These are phyloP conservation scores for Kandelia obovata DNA, from an alignment of 345 rosid genomes.

Conservation along the genomic window DNA sequence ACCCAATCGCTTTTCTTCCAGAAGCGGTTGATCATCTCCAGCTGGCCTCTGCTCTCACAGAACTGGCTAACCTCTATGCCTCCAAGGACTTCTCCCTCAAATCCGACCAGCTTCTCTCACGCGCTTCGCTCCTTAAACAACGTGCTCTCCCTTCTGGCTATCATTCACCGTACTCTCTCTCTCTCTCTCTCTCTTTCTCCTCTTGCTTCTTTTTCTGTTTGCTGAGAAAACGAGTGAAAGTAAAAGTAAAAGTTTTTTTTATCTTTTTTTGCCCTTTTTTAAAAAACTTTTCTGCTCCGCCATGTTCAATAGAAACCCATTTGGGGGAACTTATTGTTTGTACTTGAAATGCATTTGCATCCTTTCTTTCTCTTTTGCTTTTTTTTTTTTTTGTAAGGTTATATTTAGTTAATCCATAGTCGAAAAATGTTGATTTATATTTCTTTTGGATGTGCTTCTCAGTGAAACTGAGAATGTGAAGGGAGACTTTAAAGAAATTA, in stretches of 20 bases:
- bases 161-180: slow-evolving; percentile 35
- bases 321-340: too few relatives aligned
- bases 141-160: slow-evolving; percentile 25
- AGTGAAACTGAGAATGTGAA: slow-evolving; percentile 30
- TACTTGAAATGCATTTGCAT: too few relatives aligned
- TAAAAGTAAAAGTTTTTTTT: not conserved
- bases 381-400: too few relatives aligned
- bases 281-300: not conserved
- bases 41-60: slow-evolving; percentile 54
- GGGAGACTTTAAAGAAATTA: slow-evolving; percentile 20
- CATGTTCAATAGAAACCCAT: too few relatives aligned
- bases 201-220: slow-evolving; percentile 1
- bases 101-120: slow-evolving; percentile 58
- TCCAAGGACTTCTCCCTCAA: slow-evolving; percentile 74
- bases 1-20: slow-evolving; percentile 7
- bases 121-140: slow-evolving; percentile 52
- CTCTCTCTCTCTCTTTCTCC: not conserved
- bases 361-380: too few relatives aligned
- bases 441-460: not conserved
- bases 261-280: not conserved
- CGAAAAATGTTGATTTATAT: too few relatives aligned
- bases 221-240: not conserved
- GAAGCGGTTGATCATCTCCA: slow-evolving; percentile 28
- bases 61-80: slow-evolving; percentile 65
- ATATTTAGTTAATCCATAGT: too few relatives aligned